Base-by-base conservation (phyloP, 495 filamentous ascomycete genomes). In the Apodospora peruviana region DNA sequence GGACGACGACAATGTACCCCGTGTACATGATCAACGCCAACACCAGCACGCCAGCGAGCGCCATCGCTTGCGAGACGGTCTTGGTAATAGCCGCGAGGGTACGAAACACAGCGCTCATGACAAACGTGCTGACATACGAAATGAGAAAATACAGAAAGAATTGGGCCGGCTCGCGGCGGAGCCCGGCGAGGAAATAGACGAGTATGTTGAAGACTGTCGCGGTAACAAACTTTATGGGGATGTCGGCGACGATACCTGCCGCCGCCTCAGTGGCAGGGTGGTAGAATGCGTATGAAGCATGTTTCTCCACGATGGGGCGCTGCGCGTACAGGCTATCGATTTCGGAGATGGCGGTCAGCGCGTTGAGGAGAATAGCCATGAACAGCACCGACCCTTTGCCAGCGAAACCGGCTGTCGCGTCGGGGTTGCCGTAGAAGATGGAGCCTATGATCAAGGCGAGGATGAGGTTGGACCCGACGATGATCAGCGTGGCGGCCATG, bases 21-120 rank as follows among this genome's bases (percentile, higher is more conserved):
- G 86, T 90, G 60, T 91, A 96, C 4, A 94, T 83, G 43, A 93
- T 64, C 22, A 90, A 61, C 19, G 77, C 76, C 24, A 90, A 65
- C 52, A 90, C 83, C 37, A 90, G 63, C 3, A 93, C 74, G 0
- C 83, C 81, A 1, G 86, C 75, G 2, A 85, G 80, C 0, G 83
- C 78, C 74, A 90, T 79, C 7, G 88, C 86, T 58, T 91, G 85
- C 0, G 79, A 76, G 35, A 89, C 64, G 2, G 87, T 86, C 25
- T 80, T 74, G 5, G 87, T 84, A 1, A 83, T 59, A 3, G 86
- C 75, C 0, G 79, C 87, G 38, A 93, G 84, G 11, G 76, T 82
- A 10, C 85, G 72, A 65, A 90, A 89, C 22, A 86, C 63, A 50
- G 62, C 55, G 24, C 56, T 61, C 79, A 86, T 83, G 29, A 78